These are phyloP conservation scores for Trichoderma koningii DNA, from an alignment of 2,329 filamentous ascomycete genomes.

Conservation along the genomic window DNA sequence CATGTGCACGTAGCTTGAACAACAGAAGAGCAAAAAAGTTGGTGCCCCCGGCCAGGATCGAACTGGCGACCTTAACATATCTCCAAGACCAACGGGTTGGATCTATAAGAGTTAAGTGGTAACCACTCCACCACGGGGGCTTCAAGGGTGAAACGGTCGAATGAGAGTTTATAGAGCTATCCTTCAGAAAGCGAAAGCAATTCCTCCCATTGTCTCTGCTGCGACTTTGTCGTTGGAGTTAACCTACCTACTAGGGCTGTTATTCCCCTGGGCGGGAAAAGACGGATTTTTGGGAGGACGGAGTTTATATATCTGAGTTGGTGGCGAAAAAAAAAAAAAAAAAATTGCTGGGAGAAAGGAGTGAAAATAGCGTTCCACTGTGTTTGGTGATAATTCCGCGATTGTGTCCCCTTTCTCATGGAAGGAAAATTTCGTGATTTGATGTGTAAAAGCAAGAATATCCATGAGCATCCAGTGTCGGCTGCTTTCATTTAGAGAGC, in stretches of 20 bases:
- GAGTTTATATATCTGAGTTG: background rate
- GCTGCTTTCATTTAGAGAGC: too few species aligned
- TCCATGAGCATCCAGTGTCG: background rate
- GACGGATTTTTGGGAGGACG: background rate
- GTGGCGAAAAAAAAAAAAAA: conserved; percentile 15
- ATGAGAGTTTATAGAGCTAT: background rate
- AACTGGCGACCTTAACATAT: conserved; percentile 27
- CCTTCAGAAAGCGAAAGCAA: background rate
- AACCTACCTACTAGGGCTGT: background rate
- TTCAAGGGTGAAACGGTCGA: background rate
- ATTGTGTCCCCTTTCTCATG: too few species aligned
- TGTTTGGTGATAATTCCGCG: too few species aligned
- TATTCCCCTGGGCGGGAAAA: too few species aligned
- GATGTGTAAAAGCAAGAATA: too few species aligned
- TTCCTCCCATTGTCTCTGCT: background rate
- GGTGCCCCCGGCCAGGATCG: conserved; percentile 26
- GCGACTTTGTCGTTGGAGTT: background rate
- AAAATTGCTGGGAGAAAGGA: background rate
- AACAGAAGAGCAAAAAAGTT: background rate
- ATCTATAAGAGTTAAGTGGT: conserved; percentile 28
- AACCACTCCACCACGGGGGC: conserved; percentile 27
- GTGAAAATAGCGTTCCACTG: background rate
- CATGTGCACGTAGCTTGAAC: background rate
- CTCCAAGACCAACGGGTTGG: conserved; percentile 14
- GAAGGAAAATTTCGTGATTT: too few species aligned